Conservation (phyloP, 352 stramenopile species). For the Phytophthora capsici region DNA sequence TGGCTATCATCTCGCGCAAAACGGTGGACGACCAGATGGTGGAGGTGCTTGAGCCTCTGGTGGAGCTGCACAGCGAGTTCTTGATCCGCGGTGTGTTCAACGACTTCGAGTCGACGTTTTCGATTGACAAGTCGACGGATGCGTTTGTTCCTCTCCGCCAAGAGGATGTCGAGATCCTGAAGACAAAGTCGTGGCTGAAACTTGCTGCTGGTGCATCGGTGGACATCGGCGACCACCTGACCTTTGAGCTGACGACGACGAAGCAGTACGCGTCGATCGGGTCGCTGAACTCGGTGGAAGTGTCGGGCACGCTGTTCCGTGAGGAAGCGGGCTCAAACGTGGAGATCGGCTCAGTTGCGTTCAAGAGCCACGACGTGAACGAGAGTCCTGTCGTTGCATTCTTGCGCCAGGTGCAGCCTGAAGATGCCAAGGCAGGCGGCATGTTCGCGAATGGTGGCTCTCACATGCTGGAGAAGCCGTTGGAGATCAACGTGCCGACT, state of each 20-base stretch:
- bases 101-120: slow-evolving; percentile 82
- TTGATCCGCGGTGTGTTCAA: slow-evolving; percentile 82
- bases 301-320: slow-evolving; percentile 56
- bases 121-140: slow-evolving; percentile 50
- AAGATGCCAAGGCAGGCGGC: slow-evolving; percentile 26
- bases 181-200: slow-evolving; percentile 76
- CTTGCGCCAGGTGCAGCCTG: slow-evolving; percentile 42
- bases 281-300: slow-evolving; percentile 49
- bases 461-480: slow-evolving; percentile 69
- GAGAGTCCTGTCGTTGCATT: slow-evolving; percentile 59
- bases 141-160: slow-evolving; percentile 45
- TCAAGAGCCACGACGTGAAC: slow-evolving; percentile 48
- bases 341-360: slow-evolving; percentile 38
- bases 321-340: slow-evolving; percentile 43
- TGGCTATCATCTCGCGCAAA: slow-evolving; percentile 74
- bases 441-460: slow-evolving; percentile 67
- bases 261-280: slow-evolving; percentile 60
- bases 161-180: slow-evolving; percentile 63
- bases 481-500: slow-evolving; percentile 69
- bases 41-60: slow-evolving; percentile 67
- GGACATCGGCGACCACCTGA: slow-evolving; percentile 51
- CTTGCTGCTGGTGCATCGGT: slow-evolving; percentile 34
- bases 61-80: slow-evolving; percentile 86
- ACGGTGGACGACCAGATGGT: slow-evolving; percentile 53
- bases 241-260: slow-evolving; percentile 60